phyloP scores from a whole-genome alignment of 2,329 filamentous ascomycete genomes.

The Diaporthe citrichinensis region DNA sequence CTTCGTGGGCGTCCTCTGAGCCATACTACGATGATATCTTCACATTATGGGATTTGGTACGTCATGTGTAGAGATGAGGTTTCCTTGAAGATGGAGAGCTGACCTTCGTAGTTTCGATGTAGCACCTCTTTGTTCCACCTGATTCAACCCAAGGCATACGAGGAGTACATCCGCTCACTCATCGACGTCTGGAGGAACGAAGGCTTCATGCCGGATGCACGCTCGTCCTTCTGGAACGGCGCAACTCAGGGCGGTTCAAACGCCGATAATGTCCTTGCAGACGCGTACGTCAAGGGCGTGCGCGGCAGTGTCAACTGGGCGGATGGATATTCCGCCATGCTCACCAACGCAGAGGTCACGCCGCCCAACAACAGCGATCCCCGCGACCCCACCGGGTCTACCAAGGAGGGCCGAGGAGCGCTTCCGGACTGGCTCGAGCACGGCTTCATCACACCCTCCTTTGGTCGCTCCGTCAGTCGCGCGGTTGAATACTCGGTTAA shows the following conservation, averaged over 20 bases:
- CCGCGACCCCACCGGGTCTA: conserved; percentile 70
- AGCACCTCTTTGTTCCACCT: conserved; percentile 76
- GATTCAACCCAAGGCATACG: conserved; percentile 72
- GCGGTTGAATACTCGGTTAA: conserved; percentile 79
- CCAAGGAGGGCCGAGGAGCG: conserved; percentile 77
- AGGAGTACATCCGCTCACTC: conserved; percentile 76
- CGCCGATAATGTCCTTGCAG: conserved; percentile 79
- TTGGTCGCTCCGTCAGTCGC: conserved; percentile 72
- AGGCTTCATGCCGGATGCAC: conserved; percentile 75
- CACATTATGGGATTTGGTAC: conserved; percentile 73
- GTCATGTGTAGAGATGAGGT: not conserved
- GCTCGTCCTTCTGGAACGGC: conserved; percentile 79
- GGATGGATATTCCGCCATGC: conserved; percentile 73
- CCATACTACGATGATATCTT: conserved; percentile 82
- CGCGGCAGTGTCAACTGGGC: conserved; percentile 74
- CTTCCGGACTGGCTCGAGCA: conserved; percentile 76
- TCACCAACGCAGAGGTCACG: conserved; percentile 75
- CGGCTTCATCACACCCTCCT: conserved; percentile 76
- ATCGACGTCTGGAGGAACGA: conserved; percentile 78
- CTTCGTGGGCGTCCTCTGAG: conserved; percentile 73
- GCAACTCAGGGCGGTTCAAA: conserved; percentile 79
- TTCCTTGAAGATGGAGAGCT: not conserved
- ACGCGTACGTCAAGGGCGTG: conserved; percentile 79
- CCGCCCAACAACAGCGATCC: conserved; percentile 72
- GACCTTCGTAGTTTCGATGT: conserved; percentile 68